Base-by-base conservation (phyloP, 148 eudicot genomes). In the Limonium bicolor region DNA sequence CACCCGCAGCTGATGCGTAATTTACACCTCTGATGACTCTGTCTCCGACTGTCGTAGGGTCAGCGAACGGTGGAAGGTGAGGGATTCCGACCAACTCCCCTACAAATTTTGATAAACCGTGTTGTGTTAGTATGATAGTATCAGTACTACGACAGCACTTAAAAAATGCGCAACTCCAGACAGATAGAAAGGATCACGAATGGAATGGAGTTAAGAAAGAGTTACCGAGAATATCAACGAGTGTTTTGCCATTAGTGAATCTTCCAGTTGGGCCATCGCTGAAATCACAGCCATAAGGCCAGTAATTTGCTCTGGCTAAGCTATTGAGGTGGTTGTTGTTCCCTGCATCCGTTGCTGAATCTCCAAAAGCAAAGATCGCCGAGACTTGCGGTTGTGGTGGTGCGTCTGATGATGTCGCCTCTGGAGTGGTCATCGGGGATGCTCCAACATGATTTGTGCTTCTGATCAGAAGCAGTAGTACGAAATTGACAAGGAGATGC, bases 1-100 rank as follows among this genome's bases (percentile, higher is more conserved):
- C 95, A 24, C 76, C 87, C 1, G 81, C 80, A 25, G 86, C 93
- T 18, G 95, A 86, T 7, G 95, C 93, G 31, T 71, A 86, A 33
- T 82, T 81, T 11, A 81, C 83, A 25, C 95, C 95, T 27, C 48
- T 53, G 48, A 72, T 58, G 28, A 54, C 61, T 48, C 12, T 25
- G 20, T 70, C 86, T 6, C 50, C 63, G 0, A 69, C 59, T 8
- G 81, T 77, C 19, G 82, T 72, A 51, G 51, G 81, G 5, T 85
- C 46, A 21, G 77, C 86, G 30, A 75, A 20, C 30, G 56, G 55
- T 1, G 95, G 72, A 53, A 72, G 46, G 15, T 60, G 76, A 3
- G 87, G 59, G 2, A 78, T 8, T 7, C 83, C 83, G 50, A 86
- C 11, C 55, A 61, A 58, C 7, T 76, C 86, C 24, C 83, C 96